Percentiles rank a stretch among this genome's conserved stretches.
Conservation (phyloP, 208 protist species). For the Crithidia sp. region DNA sequence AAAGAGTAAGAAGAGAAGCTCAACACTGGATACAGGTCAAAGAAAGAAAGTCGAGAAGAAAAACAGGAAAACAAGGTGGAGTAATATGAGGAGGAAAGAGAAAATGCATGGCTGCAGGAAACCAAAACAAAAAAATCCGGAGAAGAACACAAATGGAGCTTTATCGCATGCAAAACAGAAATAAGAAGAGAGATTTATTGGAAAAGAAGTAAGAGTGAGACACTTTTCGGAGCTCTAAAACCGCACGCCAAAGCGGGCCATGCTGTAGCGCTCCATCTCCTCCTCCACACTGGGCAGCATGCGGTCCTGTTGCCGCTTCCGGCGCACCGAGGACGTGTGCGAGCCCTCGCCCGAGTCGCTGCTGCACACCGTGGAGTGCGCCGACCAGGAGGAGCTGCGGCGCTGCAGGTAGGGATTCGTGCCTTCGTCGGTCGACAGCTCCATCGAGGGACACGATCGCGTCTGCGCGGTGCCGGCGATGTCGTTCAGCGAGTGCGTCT, state of each 20-base stretch:
- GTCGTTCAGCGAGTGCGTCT: slow-evolving; percentile 1
- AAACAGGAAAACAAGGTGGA: slow-evolving; percentile 13
- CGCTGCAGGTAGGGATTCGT: slow-evolving; percentile 11
- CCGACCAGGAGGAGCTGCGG: slow-evolving; percentile 26
- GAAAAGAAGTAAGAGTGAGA: too few species aligned
- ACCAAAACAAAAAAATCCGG: background rate
- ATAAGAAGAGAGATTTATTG: too few species aligned
- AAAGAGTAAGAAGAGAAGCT: too few species aligned
- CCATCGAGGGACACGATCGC: slow-evolving; percentile 23
- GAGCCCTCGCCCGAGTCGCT: slow-evolving; percentile 16
- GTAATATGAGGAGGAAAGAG: background rate
- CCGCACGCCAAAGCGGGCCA: background rate
- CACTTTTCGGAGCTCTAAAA: background rate
- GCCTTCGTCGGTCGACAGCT: slow-evolving; percentile 13
- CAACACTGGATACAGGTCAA: too few species aligned
- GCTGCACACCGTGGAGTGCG: slow-evolving; percentile 14
- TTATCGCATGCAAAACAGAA: too few species aligned
- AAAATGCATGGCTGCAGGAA: background rate
- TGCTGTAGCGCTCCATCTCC: slow-evolving; percentile 1
- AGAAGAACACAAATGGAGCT: too few species aligned
- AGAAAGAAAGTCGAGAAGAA: too few species aligned
- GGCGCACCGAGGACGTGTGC: background rate
- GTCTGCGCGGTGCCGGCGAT: slow-evolving; percentile 1
- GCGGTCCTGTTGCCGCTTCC: slow-evolving; percentile 17
- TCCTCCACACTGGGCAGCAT: slow-evolving; percentile 20